Base-by-base conservation (phyloP, 371 early-diverging fungal species). In the Mucor circinelloides region DNA sequence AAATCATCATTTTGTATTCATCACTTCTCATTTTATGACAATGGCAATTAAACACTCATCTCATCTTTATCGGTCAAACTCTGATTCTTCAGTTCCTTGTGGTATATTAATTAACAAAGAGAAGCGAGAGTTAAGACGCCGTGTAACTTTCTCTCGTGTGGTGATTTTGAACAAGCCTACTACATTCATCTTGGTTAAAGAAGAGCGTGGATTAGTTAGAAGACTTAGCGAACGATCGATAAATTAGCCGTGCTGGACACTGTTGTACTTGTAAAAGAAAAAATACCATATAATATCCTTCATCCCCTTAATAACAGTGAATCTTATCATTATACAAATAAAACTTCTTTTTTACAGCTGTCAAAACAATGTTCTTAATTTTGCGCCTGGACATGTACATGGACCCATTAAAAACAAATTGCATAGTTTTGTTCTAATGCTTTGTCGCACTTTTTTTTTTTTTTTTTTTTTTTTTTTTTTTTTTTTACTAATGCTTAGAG, bases 81-180 rank as follows among this genome's bases (percentile, higher is more conserved):
- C 62, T 46, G 52, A 62, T 46, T 48, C 48, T 48, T n/a, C 34
- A 30, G 19, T 25, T 54, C 54, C 52, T 36, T 19, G 40, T 50
- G 32, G 38, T 7, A 50, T 54, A 27, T 27, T 63, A 4, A 36
- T 54, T 34, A 38, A 52, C 25, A 38, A 25, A 27, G 52, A 36
- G 3, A 63, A 28, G 34, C 52, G 50, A 57, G 58, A 63, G 27
- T 15, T 63, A 8, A 31, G 46, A 2, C 68, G 74, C 15, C 69
- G 67, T 36, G 69, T 75, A 17, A 75, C 72, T 6, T 77, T 77
- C 27, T 77, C 77, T 17, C 74, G 72, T 28, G 74, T 77, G 0
- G 68, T 77, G 7, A 73, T 77, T 8, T 57, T 77, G 31, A 77
- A 77, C 67, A 60, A 74, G 9, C 66, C 74, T 0, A 66, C 52